A percentile compares a stretch with the other conserved stretches of the same genome.
These are phyloP conservation scores for Physaria fendleri DNA, from an alignment of 345 rosid genomes.

Conservation along the genomic window DNA sequence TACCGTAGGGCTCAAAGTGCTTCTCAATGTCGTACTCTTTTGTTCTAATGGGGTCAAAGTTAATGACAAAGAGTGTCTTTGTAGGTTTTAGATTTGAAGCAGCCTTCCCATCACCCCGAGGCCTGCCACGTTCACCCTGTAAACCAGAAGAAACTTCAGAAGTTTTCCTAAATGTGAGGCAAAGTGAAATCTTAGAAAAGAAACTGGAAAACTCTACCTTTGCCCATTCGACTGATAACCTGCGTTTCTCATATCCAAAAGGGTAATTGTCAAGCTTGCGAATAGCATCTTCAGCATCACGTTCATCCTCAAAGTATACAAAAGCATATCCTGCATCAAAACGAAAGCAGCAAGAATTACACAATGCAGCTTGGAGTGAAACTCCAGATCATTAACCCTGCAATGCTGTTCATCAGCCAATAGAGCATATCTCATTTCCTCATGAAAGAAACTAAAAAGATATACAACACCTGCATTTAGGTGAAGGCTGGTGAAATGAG, in stretches of 20 bases:
- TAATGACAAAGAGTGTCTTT: constrained; percentile 73
- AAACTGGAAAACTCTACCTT: constrained; percentile 33
- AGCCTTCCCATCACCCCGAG: constrained; percentile 44
- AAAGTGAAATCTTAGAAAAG: neutral
- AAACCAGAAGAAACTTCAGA: neutral
- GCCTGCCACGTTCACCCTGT: constrained; percentile 66
- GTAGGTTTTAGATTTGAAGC: constrained; percentile 60
- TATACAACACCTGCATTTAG: constrained; percentile 71
- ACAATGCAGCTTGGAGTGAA: constrained; percentile 30
- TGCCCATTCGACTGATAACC: constrained; percentile 74
- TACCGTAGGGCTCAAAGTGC: constrained; percentile 75
- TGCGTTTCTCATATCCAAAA: constrained; percentile 68
- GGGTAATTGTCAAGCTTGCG: constrained; percentile 54
- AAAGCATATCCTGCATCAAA: constrained; percentile 75
- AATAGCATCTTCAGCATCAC: constrained; percentile 79
- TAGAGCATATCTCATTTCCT: constrained; percentile 31
- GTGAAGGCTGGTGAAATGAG: constrained; percentile 77
- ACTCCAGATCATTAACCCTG: constrained; percentile 1
- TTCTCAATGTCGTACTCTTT: constrained; percentile 56
- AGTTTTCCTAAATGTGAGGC: neutral
- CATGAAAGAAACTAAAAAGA: constrained; percentile 33
- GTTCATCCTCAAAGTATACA: constrained; percentile 79
- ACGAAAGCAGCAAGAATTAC: constrained; percentile 10
- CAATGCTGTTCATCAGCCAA: neutral
- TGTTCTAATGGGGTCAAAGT: constrained; percentile 68